Base-by-base conservation (phyloP, 1,139 yeast species). In the Yamadazyma spencermartinsiae region DNA sequence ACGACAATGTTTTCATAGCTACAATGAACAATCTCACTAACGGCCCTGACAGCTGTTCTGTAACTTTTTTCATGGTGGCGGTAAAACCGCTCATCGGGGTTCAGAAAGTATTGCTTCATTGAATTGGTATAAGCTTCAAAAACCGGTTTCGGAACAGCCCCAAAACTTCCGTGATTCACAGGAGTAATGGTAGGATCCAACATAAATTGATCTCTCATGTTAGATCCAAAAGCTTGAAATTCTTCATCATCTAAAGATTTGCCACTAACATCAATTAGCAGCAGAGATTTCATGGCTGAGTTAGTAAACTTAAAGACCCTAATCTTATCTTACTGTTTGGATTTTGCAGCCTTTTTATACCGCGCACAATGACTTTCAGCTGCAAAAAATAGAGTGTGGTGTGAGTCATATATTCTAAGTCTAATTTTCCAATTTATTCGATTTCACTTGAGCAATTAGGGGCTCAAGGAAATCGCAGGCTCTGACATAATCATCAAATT, bases 81-180 rank as follows among this genome's bases (percentile, higher is more conserved):
- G n/a, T n/a, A n/a, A n/a, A n/a, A n/a, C n/a, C n/a, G n/a, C n/a
- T n/a, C 45, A 20, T 44, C 48, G 25, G 60, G 52, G 4, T 55
- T 52, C 55, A 75, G 6, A 28, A 28, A 28, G 31, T 9, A 16
- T 13, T 14, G 20, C 34, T 55, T 43, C 31, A 64, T 38, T 16
- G 51, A 45, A 15, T 55, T 45, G 17, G 49, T 34, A 48, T 49
- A 65, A 15, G 47, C 53, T 4, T 61, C 58, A 20, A 58, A 47
- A 2, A 74, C 63, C 2, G 58, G 57, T 11, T 61, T 67, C 0
- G 82, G 79, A 7, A 70, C 58, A 4, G 63, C 51, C 1, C 82
- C 82, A 46, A 53, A 76, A 1, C 79, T 69, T 1, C 82, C 82
- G 48, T 76, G 78, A 48, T 77, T 77, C 18, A 75, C 71, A 3